Base-by-base conservation (phyloP, 306 rosid species). In the Trifolium pratense region DNA sequence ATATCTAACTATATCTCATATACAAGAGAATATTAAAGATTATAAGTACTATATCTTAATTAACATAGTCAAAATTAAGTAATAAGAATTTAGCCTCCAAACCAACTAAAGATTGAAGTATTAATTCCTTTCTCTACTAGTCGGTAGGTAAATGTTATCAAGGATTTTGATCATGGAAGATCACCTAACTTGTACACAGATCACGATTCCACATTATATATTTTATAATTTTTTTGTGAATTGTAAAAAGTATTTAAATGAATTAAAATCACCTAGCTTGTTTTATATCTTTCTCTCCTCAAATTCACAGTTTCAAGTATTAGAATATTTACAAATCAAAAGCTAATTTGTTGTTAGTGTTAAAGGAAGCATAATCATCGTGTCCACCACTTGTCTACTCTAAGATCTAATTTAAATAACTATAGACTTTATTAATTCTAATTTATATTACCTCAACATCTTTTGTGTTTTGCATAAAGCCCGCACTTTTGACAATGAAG, bases 381-480 rank as follows among this genome's bases (percentile, higher is more conserved):
- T 80, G 90, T 70, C 68, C 25, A 16, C 81, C 83, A 79, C 84
- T 79, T 75, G 81, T 75, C 81, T 66, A 42, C 75, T 39, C 39
- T 36, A 25, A n/a, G 46, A 29, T 63, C 14, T 74, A 36, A 78
- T 64, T 78, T 70, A 56, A 82, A 69, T 75, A 52, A 82, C 80
- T 63, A 48, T 70, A 75, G 62, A 12, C 77, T 79, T 51, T 5
- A 34, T 14, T 29, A 8, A 26, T 75, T 75, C 18, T 69, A 70
- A 66, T 79, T 78, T 49, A 74, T 46, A 52, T 31, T 21, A 68
- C 18, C 31, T 31, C 61, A 74, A 53, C 73, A 80, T 69, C 77
- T 75, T 75, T 75, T 34, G 36, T 70, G 81, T 75, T 81, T n/a
- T 56, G 42, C 75, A 64, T 71, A 64, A 81, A 63, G 57, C 70